Evolutionary conservation across 139 green algal species (phyloP).

Genomic region (Bryopsis sp.): DNA sequence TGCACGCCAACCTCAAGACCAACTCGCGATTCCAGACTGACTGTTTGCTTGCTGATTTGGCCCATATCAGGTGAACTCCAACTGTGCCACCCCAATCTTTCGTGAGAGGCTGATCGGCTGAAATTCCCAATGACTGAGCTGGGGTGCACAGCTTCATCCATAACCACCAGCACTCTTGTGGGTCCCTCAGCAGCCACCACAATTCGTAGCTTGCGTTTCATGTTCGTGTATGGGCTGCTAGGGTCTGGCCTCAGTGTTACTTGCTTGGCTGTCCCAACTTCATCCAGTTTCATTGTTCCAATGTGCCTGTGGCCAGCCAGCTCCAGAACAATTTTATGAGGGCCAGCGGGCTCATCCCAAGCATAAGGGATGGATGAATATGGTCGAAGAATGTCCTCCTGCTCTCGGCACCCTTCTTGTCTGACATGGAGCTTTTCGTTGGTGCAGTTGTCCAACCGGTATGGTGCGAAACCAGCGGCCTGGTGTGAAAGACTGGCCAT

Average conservation of each 20-base stretch:
- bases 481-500: slow-evolving; percentile 40
- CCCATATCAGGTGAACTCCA: slow-evolving; percentile 3
- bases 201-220: not conserved
- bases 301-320: not conserved
- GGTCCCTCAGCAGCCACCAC: not conserved
- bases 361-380: slow-evolving; percentile 71
- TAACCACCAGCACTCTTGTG: slow-evolving; percentile 1
- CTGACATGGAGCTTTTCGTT: slow-evolving; percentile 50
- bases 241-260: not conserved
- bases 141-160: slow-evolving; percentile 15
- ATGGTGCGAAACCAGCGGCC: slow-evolving; percentile 47
- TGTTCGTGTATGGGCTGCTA: not conserved
- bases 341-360: slow-evolving; percentile 69
- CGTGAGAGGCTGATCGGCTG: too few relatives aligned
- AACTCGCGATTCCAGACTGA: too few relatives aligned
- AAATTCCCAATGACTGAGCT: not conserved
- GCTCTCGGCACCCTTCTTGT: slow-evolving; percentile 42
- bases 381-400: slow-evolving; percentile 69
- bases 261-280: not conserved
- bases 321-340: slow-evolving; percentile 33
- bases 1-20: not conserved
- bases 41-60: too few relatives aligned
- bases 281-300: slow-evolving; percentile 4
- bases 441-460: slow-evolving; percentile 81
- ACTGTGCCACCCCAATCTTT: not conserved